Conservation (phyloP, 2,329 filamentous ascomycete species). For the Colletotrichum shisoi region DNA sequence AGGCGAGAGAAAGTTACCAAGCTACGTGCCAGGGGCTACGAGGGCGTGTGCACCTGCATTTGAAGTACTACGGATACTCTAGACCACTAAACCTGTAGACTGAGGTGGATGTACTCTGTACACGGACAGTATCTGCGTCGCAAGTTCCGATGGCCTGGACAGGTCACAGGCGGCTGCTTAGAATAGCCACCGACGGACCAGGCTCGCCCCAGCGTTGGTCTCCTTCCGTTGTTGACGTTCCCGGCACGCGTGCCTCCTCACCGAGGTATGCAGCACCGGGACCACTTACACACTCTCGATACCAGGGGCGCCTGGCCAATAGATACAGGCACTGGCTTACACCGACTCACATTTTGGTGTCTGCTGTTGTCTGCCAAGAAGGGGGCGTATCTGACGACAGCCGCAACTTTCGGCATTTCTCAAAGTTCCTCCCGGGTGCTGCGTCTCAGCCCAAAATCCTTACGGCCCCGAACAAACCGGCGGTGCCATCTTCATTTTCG, state of each 20-base stretch:
- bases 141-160: neutral
- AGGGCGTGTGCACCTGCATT: neutral
- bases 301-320: neutral
- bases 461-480: constrained; percentile 5
- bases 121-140: neutral
- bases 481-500: constrained; percentile 20
- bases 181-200: neutral
- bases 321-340: neutral
- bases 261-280: neutral
- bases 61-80: neutral
- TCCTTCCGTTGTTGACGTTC: neutral
- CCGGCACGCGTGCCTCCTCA: neutral
- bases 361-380: constrained; percentile 14
- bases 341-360: neutral
- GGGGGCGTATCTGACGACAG: constrained; percentile 32
- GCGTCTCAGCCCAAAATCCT: constrained; percentile 29
- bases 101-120: neutral
- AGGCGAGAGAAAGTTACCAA: neutral
- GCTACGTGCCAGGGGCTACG: neutral
- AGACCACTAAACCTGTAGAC: no score
- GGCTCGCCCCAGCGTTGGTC: neutral
- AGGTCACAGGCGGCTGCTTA: no score
- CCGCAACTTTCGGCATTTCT: constrained; percentile 35
- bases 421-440: constrained; percentile 6
- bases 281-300: neutral